phyloP scores from a whole-genome alignment of 257 asterid genomes.

The Coffea canephora region DNA sequence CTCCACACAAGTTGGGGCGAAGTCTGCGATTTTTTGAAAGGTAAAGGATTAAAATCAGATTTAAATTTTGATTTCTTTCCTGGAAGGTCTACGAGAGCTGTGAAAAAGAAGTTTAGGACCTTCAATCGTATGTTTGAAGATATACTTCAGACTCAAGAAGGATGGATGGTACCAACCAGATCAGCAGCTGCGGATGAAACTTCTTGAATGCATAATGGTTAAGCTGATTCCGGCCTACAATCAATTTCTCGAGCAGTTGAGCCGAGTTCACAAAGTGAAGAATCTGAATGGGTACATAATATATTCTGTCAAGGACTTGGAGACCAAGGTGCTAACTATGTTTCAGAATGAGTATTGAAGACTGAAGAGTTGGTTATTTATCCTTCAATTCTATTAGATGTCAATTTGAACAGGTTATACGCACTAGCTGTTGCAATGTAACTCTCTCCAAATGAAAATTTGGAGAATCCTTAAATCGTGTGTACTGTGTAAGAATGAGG shows the following conservation, averaged over 20 bases:
- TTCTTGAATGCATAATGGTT: conserved; percentile 59
- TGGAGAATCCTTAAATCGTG: too few species aligned
- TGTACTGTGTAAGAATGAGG: too few species aligned
- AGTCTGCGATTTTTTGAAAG: conserved; percentile 65
- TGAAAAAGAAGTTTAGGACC: conserved; percentile 64
- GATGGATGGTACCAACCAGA: conserved; percentile 70
- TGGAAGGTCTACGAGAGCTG: conserved; percentile 61
- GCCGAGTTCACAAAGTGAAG: conserved; percentile 68
- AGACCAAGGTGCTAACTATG: conserved; percentile 56
- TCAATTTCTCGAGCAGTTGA: conserved; percentile 62
- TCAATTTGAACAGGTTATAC: not conserved
- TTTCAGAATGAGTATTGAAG: not conserved
- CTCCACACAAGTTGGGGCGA: conserved; percentile 60
- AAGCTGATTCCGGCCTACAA: conserved; percentile 63
- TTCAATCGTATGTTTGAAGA: conserved; percentile 76
- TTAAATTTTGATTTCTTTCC: conserved; percentile 61
- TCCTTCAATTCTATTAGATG: not conserved
- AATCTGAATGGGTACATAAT: conserved; percentile 72
- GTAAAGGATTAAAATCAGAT: conserved; percentile 46
- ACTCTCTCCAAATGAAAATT: too few species aligned
- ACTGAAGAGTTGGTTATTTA: not conserved
- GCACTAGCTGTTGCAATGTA: not conserved
- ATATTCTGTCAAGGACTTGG: conserved; percentile 69
- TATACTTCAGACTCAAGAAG: conserved; percentile 62
- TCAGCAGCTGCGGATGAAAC: conserved; percentile 72